Percentiles rank a stretch among this genome's conserved stretches.
Conservation (phyloP, 208 protist genomes). For the Acanthamoeba healyi region DNA sequence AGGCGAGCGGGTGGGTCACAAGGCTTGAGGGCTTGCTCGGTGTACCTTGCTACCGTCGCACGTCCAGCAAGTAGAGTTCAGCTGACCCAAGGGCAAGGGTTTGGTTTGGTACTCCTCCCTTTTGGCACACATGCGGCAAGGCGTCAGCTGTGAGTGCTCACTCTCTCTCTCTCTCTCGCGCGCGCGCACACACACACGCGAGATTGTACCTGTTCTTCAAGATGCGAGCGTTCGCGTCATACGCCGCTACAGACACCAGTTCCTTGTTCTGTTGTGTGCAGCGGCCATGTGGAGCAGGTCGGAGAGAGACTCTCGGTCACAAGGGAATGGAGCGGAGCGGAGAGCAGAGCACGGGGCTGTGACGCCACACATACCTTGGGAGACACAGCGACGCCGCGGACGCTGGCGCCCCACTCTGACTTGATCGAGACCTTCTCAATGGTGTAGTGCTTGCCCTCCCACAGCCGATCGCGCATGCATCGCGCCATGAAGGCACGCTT, state of each 20-base stretch:
- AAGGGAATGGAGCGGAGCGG: not conserved
- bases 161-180: no score
- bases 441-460: not conserved
- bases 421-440: not conserved
- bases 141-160: no score
- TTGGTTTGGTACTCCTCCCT: not conserved
- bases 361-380: not conserved
- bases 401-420: not conserved
- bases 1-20: not conserved
- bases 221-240: not conserved
- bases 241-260: not conserved
- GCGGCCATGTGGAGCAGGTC: not conserved
- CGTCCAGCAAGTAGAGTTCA: slow-evolving; percentile 8
- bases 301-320: no score
- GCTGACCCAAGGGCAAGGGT: not conserved
- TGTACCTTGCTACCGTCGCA: not conserved
- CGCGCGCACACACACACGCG: not conserved
- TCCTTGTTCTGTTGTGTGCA: slow-evolving; percentile 17
- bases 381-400: not conserved
- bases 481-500: not conserved
- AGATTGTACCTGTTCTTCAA: slow-evolving; percentile 1
- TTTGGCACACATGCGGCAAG: not conserved
- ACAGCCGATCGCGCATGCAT: not conserved
- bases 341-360: not conserved
- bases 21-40: no score